A percentile compares a stretch with the other conserved stretches of the same genome.
phyloP scores from a whole-genome alignment of 1,284 basidiomycete species.

The Trichosporon faecale region DNA sequence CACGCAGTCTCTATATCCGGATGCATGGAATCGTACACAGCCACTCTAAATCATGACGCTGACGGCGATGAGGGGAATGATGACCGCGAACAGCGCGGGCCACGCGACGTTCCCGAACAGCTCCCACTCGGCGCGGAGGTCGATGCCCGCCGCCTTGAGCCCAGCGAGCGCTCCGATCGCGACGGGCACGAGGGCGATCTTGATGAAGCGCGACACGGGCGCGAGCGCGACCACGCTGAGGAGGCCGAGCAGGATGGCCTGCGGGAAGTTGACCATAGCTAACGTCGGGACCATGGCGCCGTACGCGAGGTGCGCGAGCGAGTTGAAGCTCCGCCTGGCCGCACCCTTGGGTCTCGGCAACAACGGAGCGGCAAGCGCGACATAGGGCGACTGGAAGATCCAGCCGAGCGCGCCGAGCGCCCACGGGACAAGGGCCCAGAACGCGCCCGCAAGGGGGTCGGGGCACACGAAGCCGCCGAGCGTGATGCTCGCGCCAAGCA shows the following conservation, averaged over 20 bases:
- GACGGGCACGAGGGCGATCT: constrained; percentile 10
- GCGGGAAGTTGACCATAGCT: constrained; percentile 84
- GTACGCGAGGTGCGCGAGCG: constrained; percentile 57
- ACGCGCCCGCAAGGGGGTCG: constrained; percentile 60
- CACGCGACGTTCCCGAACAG: constrained; percentile 46
- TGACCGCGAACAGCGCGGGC: constrained; percentile 38
- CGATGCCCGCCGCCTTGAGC: constrained; percentile 12
- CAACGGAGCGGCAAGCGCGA: constrained; percentile 27
- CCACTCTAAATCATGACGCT: constrained; percentile 24
- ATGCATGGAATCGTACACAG: constrained; percentile 5
- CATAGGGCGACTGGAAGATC: constrained; percentile 22
- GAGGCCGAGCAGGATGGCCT: constrained; percentile 67
- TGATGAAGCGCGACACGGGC: constrained; percentile 13
- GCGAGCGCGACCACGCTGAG: constrained; percentile 55
- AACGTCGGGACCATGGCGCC: constrained; percentile 79
- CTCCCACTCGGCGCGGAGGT: constrained; percentile 41
- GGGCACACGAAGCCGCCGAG: constrained; percentile 74
- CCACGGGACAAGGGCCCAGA: constrained; percentile 29
- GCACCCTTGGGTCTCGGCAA: constrained; percentile 60
- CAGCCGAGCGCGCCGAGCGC: constrained; percentile 25
- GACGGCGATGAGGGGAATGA: constrained; percentile 39
- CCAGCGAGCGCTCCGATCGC: neutral
- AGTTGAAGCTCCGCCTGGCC: constrained; percentile 21
- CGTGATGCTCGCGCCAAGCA: constrained; percentile 77
- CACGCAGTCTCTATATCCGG: too few species aligned